Evolutionary conservation across 176 grass and related monocot species (phyloP), one percentile per base, ranked within the genome.

Genomic region (Cocos nucifera): DNA sequence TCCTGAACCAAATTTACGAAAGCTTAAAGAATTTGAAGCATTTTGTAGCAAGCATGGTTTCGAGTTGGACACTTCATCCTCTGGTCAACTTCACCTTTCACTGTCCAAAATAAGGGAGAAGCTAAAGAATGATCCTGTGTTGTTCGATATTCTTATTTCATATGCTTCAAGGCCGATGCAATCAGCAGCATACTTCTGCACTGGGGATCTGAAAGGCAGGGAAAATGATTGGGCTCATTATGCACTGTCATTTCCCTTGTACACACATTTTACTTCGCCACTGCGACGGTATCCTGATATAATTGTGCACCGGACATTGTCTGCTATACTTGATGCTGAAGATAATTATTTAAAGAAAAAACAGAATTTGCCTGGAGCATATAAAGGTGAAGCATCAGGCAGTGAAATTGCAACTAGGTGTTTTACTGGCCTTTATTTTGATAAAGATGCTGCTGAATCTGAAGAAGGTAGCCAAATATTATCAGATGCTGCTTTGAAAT

Each of bases 91-190:
- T 57, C 81, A 92, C 70, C 78, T 83, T 59, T 97, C 93, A 73
- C 70, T 97, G 51, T 83, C 87, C 62, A 85, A 67, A 83, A 74
- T 97, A 44, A 85, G 78, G 73, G 81, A 85, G 32, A 82, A 91
- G 25, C 71, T 97, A 65, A 77, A 87, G 75, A 76, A 86, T 58
- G 93, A 97, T 69, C 84, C 78, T 66, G 70, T 88, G 15, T 50
- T 97, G 63, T 83, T 91, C 61, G 81, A 97, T 80, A 97, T 97
- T 77, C 58, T 97, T 56, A 79, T 97, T 72, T 91, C 77, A 59
- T 97, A 97, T 91, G 93, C 93, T 63, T 88, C 83, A 17, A 97
- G 88, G 73, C 87, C 83, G 50, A 97, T 91, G 93, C 81, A 83
- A 56, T 66, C 84, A 39, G 93, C 93, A 52, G 56, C 80, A 58